Conservation (phyloP, 257 asterid genomes). For the Plantago elongata region DNA sequence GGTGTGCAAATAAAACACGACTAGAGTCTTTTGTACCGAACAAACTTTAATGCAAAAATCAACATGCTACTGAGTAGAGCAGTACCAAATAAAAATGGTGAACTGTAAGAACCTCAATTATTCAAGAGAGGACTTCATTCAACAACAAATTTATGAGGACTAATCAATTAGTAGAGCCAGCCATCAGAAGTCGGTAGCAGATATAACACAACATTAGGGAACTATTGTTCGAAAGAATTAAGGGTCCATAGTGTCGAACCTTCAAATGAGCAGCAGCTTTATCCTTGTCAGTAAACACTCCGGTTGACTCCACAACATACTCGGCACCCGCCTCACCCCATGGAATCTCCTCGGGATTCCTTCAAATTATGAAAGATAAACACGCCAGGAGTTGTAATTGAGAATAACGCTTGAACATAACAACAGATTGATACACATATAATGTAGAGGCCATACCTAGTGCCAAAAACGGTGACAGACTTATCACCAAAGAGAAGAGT, state of each 20-base stretch:
- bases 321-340: constrained; percentile 77
- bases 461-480: constrained; percentile 42
- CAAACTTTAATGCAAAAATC: too few species aligned
- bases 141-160: too few species aligned
- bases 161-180: too few species aligned
- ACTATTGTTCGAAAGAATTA: not conserved
- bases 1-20: too few species aligned
- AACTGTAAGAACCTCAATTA: too few species aligned
- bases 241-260: constrained; percentile 22
- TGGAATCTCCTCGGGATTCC: constrained; percentile 75
- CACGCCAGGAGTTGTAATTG: not conserved
- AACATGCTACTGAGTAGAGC: too few species aligned
- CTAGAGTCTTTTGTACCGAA: too few species aligned
- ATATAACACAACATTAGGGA: not conserved
- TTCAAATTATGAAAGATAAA: not conserved
- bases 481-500: constrained; percentile 58
- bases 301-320: constrained; percentile 67
- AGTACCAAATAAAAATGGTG: too few species aligned
- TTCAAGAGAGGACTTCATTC: too few species aligned
- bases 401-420: not conserved
- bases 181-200: too few species aligned
- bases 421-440: not conserved
- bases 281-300: constrained; percentile 74
- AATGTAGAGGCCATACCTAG: constrained; percentile 28
- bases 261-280: constrained; percentile 77